Evolutionary conservation across 2,329 filamentous ascomycete species (phyloP).

Genomic region (Exophiala mesophila): DNA sequence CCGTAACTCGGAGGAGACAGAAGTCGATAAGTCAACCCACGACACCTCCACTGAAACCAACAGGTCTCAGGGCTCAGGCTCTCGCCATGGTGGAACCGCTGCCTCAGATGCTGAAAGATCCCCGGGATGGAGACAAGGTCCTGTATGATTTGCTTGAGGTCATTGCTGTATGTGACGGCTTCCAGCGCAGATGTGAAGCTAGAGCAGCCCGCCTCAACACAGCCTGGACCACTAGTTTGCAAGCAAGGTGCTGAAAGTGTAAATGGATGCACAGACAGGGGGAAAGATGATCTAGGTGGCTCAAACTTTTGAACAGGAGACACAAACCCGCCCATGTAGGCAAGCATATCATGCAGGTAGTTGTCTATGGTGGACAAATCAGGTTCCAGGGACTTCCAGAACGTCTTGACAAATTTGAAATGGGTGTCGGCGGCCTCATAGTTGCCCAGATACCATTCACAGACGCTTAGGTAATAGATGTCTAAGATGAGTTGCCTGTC

Average conservation of each 20-base stretch:
- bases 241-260: neutral
- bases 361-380: conserved; percentile 8
- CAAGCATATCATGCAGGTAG: conserved; percentile 11
- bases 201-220: conserved; percentile 2
- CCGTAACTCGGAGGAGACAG: conserved; percentile 14
- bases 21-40: conserved; percentile 3
- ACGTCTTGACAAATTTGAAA: conserved; percentile 15
- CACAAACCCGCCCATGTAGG: conserved; percentile 8
- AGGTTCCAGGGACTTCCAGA: conserved; percentile 10
- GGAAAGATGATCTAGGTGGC: neutral
- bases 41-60: conserved; percentile 4
- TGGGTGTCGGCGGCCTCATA: conserved; percentile 16
- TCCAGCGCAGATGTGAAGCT: conserved; percentile 3
- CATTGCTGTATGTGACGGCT: conserved; percentile 3
- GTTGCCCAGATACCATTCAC: conserved; percentile 18
- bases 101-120: neutral
- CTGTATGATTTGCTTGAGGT: conserved; percentile 4
- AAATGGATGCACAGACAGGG: neutral
- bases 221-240: neutral
- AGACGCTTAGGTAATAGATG: conserved; percentile 18
- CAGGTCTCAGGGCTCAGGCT: conserved; percentile 1
- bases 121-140: conserved; percentile 2
- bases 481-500: conserved; percentile 19
- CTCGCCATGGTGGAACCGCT: neutral
- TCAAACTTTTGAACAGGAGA: neutral